A percentile compares a stretch with the other conserved stretches of the same genome.
Evolutionary conservation across 352 stramenopile genomes (phyloP).

Genomic region (Phytopythium litorale): DNA sequence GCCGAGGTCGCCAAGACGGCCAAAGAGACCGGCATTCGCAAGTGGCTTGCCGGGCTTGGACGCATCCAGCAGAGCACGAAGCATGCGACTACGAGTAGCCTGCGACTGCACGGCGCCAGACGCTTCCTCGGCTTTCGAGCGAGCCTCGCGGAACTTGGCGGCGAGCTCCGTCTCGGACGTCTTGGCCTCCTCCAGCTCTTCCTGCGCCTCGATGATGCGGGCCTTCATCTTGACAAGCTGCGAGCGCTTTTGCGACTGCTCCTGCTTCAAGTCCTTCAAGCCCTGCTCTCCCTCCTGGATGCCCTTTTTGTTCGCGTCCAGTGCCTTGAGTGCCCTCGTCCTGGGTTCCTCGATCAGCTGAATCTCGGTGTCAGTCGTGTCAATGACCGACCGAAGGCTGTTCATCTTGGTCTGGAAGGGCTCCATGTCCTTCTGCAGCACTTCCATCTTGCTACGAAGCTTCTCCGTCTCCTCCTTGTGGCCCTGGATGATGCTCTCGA

Average conservation of each 20-base stretch:
- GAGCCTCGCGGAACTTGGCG: slow-evolving; percentile 60
- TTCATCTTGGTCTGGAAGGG: slow-evolving; percentile 73
- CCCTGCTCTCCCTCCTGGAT: slow-evolving; percentile 54
- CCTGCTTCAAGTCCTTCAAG: slow-evolving; percentile 56
- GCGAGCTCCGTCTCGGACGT: slow-evolving; percentile 41
- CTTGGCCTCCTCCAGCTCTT: slow-evolving; percentile 69
- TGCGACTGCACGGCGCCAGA: slow-evolving; percentile 63
- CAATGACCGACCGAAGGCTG: slow-evolving; percentile 65
- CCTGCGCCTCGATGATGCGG: slow-evolving; percentile 73
- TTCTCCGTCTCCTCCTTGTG: slow-evolving; percentile 76
- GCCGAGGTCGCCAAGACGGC: slow-evolving; percentile 96
- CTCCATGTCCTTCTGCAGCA: slow-evolving; percentile 75
- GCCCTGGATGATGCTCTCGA: slow-evolving; percentile 80
- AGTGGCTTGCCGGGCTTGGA: slow-evolving; percentile 89
- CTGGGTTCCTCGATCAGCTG: slow-evolving; percentile 67
- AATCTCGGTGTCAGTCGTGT: slow-evolving; percentile 79
- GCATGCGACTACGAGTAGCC: slow-evolving; percentile 65
- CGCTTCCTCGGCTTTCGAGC: slow-evolving; percentile 76
- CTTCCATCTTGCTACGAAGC: slow-evolving; percentile 71
- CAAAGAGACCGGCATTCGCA: slow-evolving; percentile 90
- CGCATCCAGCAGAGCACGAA: slow-evolving; percentile 91
- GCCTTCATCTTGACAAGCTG: slow-evolving; percentile 69
- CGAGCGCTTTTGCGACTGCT: slow-evolving; percentile 47
- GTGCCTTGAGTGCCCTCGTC: slow-evolving; percentile 75
- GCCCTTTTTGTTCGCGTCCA: slow-evolving; percentile 56